Conservation (phyloP, 2,329 filamentous ascomycete species). For the Monilinia fructigena region DNA sequence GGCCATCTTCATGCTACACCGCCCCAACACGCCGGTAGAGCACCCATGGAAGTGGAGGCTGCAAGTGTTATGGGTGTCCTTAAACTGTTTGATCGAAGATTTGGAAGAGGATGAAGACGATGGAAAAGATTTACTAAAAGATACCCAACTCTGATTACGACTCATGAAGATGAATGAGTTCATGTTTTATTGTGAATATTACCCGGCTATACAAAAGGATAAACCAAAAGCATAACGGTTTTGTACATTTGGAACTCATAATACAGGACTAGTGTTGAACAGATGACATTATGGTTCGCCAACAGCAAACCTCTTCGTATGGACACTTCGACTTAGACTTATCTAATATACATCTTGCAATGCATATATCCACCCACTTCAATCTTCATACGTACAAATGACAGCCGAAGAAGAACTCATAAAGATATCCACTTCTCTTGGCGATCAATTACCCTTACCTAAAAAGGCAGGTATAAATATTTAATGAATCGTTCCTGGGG, state of each 20-base stretch:
- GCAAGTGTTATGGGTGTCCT: conserved; percentile 84
- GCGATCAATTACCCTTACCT: conserved; percentile 1
- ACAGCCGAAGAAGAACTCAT: background rate
- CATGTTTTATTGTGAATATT: conserved; percentile 13
- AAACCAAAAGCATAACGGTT: conserved; percentile 8
- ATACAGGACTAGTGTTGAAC: background rate
- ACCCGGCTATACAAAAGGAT: conserved; percentile 1
- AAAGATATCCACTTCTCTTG: conserved; percentile 16
- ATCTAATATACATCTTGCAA: background rate
- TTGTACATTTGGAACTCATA: background rate
- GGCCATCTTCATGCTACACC: conserved; percentile 66
- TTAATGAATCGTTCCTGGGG: conserved; percentile 8
- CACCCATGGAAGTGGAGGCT: conserved; percentile 75
- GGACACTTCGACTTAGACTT: background rate
- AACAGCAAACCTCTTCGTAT: background rate
- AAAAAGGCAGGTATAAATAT: conserved; percentile 13
- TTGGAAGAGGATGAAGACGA: conserved; percentile 49
- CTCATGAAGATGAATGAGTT: conserved; percentile 19
- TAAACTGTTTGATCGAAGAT: conserved; percentile 75
- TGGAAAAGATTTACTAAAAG: conserved; percentile 1
- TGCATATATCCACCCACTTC: conserved; percentile 9
- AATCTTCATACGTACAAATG: conserved; percentile 4
- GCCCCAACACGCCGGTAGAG: conserved; percentile 41
- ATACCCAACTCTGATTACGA: conserved; percentile 16
- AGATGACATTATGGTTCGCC: background rate